Conservation (phyloP, 177 flowering plant genomes). For the Vitis hybrid region DNA sequence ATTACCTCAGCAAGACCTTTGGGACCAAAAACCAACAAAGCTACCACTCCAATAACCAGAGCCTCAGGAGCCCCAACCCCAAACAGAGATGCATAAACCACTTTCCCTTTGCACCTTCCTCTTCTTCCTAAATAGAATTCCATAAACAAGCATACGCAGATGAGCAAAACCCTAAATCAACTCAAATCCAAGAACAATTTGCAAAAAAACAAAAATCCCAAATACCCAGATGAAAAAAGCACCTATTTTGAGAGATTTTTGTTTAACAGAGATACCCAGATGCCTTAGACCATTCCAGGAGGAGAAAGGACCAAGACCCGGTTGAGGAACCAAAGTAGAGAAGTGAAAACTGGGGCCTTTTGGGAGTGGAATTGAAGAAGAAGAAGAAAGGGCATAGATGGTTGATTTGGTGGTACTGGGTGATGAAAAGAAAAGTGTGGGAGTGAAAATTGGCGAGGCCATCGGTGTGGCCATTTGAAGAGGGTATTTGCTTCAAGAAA, state of each 20-base stretch:
- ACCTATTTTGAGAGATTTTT: constrained; percentile 33
- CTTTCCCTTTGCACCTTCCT: constrained; percentile 44
- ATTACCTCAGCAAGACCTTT: constrained; percentile 99
- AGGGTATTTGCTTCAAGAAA: not conserved
- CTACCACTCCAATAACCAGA: constrained; percentile 96
- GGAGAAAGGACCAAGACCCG: constrained; percentile 42
- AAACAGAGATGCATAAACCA: constrained; percentile 82
- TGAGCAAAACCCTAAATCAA: not conserved
- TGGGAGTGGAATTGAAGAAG: constrained; percentile 22
- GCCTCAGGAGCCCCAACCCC: constrained; percentile 99
- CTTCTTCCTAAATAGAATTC: constrained; percentile 46
- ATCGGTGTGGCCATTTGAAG: constrained; percentile 17
- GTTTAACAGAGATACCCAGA: constrained; percentile 47
- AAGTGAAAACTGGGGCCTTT: constrained; percentile 25
- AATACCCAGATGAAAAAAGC: constrained; percentile 20
- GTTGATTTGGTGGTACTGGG: constrained; percentile 11
- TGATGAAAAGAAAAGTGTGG: constrained; percentile 17
- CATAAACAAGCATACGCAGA: not conserved
- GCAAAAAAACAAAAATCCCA: not conserved
- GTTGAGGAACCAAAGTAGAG: constrained; percentile 32
- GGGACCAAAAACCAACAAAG: constrained; percentile 97
- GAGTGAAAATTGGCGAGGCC: constrained; percentile 29
- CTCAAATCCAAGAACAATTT: not conserved
- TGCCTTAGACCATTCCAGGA: constrained; percentile 65
- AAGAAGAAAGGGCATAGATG: constrained; percentile 22